Percentiles rank a stretch among this genome's conserved stretches.
These are phyloP conservation scores for Diaporthe citri DNA, from an alignment of 2,329 filamentous ascomycete genomes.

Conservation along the genomic window DNA sequence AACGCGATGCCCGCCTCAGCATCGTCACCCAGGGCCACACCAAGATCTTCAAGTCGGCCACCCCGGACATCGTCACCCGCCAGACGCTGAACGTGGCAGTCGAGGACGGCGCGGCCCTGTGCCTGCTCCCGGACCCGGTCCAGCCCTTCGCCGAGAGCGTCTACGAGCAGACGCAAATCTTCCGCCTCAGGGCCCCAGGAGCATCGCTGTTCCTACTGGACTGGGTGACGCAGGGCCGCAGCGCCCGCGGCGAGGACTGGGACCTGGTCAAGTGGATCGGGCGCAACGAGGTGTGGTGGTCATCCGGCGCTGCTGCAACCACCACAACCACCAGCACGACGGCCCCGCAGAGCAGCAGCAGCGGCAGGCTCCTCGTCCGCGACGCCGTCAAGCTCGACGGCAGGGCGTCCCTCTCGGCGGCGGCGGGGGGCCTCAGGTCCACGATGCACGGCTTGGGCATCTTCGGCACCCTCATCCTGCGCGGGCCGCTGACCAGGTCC, in stretches of 20 bases:
- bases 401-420: conserved; percentile 21
- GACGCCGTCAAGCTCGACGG: conserved; percentile 84
- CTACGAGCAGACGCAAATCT: conserved; percentile 87
- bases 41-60: conserved; percentile 89
- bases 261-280: conserved; percentile 83
- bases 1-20: conserved; percentile 73
- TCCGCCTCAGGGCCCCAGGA: conserved; percentile 66
- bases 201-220: conserved; percentile 85
- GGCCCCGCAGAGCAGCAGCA: conserved; percentile 51
- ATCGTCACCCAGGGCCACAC: conserved; percentile 84
- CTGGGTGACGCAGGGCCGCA: conserved; percentile 92
- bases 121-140: conserved; percentile 88
- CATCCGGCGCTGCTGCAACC: conserved; percentile 45
- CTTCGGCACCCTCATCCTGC: conserved; percentile 87
- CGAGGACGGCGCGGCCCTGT: conserved; percentile 65
- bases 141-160: conserved; percentile 89
- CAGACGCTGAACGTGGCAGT: conserved; percentile 68
- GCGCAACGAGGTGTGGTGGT: conserved; percentile 86
- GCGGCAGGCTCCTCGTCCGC: conserved; percentile 78
- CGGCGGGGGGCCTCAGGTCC: conserved; percentile 58
- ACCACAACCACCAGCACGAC: not conserved
- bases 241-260: conserved; percentile 90
- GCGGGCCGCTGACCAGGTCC: conserved; percentile 75
- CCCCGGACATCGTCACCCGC: conserved; percentile 66
- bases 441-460: conserved; percentile 83